Conservation (phyloP, 2,329 filamentous ascomycete species). For the Geosmithia flava region DNA sequence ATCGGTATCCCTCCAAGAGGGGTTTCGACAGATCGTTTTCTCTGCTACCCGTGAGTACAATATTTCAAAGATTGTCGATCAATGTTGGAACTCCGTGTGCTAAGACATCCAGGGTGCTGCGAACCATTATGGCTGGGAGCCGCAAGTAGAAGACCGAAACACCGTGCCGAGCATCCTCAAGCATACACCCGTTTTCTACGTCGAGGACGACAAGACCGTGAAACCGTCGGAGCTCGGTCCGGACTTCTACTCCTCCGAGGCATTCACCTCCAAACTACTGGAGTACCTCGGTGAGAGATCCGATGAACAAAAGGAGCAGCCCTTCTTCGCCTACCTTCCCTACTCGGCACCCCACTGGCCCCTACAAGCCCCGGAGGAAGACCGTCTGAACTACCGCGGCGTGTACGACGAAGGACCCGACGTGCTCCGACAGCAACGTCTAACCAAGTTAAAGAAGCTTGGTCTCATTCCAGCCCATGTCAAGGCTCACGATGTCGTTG, state of each 20-base stretch:
- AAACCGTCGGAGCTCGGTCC: slow-evolving; percentile 5
- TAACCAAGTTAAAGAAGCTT: slow-evolving; percentile 29
- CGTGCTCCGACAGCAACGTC: slow-evolving; percentile 35
- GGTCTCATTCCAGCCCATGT: slow-evolving; percentile 29
- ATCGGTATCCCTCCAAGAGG: slow-evolving; percentile 16
- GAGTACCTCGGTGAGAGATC: slow-evolving; percentile 20
- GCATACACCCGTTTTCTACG: slow-evolving; percentile 15
- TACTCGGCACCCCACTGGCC: slow-evolving; percentile 55
- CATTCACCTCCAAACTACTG: slow-evolving; percentile 29
- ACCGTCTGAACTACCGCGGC: slow-evolving; percentile 43
- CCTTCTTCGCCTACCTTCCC: slow-evolving; percentile 13
- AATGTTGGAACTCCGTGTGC: background rate
- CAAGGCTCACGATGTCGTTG: slow-evolving; percentile 21
- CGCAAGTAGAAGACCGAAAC: slow-evolving; percentile 22
- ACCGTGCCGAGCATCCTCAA: slow-evolving; percentile 18
- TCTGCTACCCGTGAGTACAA: slow-evolving; percentile 36
- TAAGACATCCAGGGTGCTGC: slow-evolving; percentile 35
- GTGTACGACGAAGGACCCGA: slow-evolving; percentile 50
- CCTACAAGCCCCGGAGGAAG: slow-evolving; percentile 42
- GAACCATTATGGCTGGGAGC: slow-evolving; percentile 38
- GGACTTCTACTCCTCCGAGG: slow-evolving; percentile 31
- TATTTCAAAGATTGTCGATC: too few species aligned
- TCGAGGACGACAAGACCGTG: slow-evolving; percentile 15
- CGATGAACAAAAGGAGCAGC: slow-evolving; percentile 11
- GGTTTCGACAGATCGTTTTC: slow-evolving; percentile 49